phyloP scores from a whole-genome alignment of 352 stramenopile species.

The Phytophthora tubulina region DNA sequence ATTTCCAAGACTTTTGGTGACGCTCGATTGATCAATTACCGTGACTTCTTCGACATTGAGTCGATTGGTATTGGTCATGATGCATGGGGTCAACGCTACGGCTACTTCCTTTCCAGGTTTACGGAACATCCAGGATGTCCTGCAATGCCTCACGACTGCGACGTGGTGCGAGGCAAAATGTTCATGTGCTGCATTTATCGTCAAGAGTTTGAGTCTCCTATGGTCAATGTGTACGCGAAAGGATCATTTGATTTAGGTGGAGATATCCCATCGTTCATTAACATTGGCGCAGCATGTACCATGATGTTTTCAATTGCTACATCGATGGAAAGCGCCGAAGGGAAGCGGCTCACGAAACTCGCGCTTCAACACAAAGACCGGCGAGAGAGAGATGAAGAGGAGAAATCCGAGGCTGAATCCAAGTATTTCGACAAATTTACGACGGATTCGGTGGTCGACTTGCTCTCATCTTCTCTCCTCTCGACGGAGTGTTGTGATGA shows the following conservation, averaged over 20 bases:
- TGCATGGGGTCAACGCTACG: conserved; percentile 50
- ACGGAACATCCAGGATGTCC: conserved; percentile 46
- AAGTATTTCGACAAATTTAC: conserved; percentile 15
- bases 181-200: conserved; percentile 69
- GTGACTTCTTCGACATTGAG: conserved; percentile 72
- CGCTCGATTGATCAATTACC: conserved; percentile 58
- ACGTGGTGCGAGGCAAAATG: conserved; percentile 58
- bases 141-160: conserved; percentile 42
- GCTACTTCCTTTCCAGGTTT: conserved; percentile 62
- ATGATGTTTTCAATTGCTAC: conserved; percentile 43
- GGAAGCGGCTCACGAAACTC: conserved; percentile 44
- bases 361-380: conserved; percentile 29
- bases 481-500: conserved; percentile 3
- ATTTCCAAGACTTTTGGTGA: conserved; percentile 49
- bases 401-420: neutral
- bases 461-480: conserved; percentile 36
- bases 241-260: conserved; percentile 55
- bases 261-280: conserved; percentile 37
- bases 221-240: conserved; percentile 59
- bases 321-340: conserved; percentile 41
- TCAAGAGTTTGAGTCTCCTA: conserved; percentile 41
- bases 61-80: conserved; percentile 53
- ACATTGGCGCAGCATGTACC: conserved; percentile 19
- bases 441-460: conserved; percentile 28
- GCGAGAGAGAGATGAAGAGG: conserved; percentile 1